These are phyloP conservation scores for Verruconis gallopava DNA, from an alignment of 2,329 filamentous ascomycete species.

Conservation along the genomic window DNA sequence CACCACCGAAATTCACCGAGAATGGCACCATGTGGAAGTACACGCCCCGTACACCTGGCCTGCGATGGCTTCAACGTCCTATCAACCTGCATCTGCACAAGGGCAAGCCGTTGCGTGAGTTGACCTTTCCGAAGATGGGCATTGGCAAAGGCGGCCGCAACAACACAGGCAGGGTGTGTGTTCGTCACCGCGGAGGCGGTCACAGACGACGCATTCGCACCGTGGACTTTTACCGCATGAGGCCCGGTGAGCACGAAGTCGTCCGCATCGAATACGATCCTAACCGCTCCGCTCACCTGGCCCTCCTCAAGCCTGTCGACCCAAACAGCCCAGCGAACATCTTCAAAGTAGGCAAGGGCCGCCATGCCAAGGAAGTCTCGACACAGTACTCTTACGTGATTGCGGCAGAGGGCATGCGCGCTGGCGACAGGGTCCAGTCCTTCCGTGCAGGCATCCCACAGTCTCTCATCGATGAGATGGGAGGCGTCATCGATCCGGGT, in stretches of 20 bases:
- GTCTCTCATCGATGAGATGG: constrained; percentile 81
- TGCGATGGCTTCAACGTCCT: constrained; percentile 80
- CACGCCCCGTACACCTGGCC: constrained; percentile 82
- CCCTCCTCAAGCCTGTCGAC: constrained; percentile 62
- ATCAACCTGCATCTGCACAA: constrained; percentile 98
- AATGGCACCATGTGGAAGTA: constrained; percentile 49
- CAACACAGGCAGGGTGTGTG: constrained; percentile 69
- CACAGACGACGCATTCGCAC: constrained; percentile 83
- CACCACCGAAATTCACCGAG: neutral
- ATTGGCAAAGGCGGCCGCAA: constrained; percentile 90
- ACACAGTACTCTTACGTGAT: constrained; percentile 69
- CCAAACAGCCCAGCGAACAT: constrained; percentile 36
- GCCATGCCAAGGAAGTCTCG: constrained; percentile 15
- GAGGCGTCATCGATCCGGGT: constrained; percentile 84
- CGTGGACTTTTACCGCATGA: constrained; percentile 73
- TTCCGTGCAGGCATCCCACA: constrained; percentile 81
- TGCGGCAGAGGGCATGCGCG: constrained; percentile 85
- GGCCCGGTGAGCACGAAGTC: constrained; percentile 71
- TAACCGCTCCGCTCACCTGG: constrained; percentile 84
- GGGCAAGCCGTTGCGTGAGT: constrained; percentile 64
- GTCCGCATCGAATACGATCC: constrained; percentile 96
- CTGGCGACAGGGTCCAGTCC: constrained; percentile 83
- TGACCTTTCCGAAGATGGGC: constrained; percentile 88
- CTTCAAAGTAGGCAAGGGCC: neutral
- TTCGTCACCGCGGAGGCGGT: constrained; percentile 85